phyloP scores from a whole-genome alignment of 2,329 filamentous ascomycete genomes.

The Zymoseptoria crescenta region DNA sequence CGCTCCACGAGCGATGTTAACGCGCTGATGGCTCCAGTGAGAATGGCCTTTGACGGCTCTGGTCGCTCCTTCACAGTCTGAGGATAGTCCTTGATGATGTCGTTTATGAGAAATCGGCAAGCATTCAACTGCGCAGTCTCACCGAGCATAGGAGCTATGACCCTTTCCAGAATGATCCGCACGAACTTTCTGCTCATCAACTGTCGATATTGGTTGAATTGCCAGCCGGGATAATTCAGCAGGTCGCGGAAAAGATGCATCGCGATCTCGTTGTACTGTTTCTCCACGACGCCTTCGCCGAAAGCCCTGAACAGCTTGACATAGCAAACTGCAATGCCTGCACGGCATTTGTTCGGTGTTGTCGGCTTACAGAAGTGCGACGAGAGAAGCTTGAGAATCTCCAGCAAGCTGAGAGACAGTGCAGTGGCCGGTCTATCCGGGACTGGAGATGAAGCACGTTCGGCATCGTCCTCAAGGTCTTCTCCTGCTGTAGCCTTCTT shows the following conservation, averaged over 20 bases:
- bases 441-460: conserved; percentile 65
- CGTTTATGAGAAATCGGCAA: conserved; percentile 73
- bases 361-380: conserved; percentile 69
- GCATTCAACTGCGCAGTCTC: conserved; percentile 83
- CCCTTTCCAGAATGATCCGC: conserved; percentile 72
- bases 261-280: conserved; percentile 72
- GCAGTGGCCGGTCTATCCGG: conserved; percentile 64
- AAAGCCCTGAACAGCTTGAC: conserved; percentile 69
- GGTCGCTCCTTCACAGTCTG: conserved; percentile 78
- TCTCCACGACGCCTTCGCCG: conserved; percentile 74
- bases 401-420: conserved; percentile 65
- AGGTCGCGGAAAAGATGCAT: conserved; percentile 74
- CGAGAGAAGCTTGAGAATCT: conserved; percentile 72
- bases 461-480: conserved; percentile 58
- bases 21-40: conserved; percentile 72
- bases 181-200: conserved; percentile 79
- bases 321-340: conserved; percentile 82
- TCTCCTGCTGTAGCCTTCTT: conserved; percentile 59
- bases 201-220: conserved; percentile 78
- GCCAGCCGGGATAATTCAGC: conserved; percentile 65
- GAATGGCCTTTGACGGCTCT: conserved; percentile 79
- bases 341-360: conserved; percentile 71
- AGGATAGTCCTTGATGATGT: conserved; percentile 88
- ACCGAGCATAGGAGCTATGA: conserved; percentile 74
- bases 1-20: conserved; percentile 69